Evolutionary conservation across 345 rosid genomes (phyloP).

Genomic region (Brassica juncea): DNA sequence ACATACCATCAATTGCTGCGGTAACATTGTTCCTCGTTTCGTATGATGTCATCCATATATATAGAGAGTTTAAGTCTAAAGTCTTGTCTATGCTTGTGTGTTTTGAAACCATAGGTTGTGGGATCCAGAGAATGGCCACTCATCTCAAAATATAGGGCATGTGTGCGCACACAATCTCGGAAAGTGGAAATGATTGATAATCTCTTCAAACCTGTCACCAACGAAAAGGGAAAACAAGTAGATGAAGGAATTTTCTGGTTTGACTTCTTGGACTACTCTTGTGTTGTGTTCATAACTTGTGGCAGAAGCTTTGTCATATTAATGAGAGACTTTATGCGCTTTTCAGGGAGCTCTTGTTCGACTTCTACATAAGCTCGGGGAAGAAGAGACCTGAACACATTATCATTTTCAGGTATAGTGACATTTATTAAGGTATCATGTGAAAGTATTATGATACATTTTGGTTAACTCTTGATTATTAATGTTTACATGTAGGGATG

Average conservation of each 20-base stretch:
- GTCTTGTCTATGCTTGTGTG: background rate
- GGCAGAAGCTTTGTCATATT: too few species aligned
- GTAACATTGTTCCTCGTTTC: conserved; percentile 43
- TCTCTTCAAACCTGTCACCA: conserved; percentile 44
- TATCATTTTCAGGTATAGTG: conserved; percentile 66
- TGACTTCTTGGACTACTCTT: too few species aligned
- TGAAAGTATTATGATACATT: background rate
- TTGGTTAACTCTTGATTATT: background rate
- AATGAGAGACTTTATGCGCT: too few species aligned
- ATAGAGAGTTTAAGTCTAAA: background rate
- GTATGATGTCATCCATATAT: background rate
- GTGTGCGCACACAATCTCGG: conserved; percentile 75
- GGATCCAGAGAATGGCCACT: conserved; percentile 82
- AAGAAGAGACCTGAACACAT: conserved; percentile 60
- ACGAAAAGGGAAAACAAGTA: too few species aligned
- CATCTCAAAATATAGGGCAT: conserved; percentile 76
- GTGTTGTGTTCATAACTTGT: too few species aligned
- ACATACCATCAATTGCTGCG: conserved; percentile 85
- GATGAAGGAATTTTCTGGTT: too few species aligned
- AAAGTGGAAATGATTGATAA: conserved; percentile 82
- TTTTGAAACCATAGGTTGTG: conserved; percentile 45
- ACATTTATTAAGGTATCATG: background rate
- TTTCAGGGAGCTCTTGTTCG: background rate
- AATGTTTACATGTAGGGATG: conserved; percentile 56
- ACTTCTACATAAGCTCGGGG: background rate